These are phyloP conservation scores for Colletotrichum lini DNA, from an alignment of 2,329 filamentous ascomycete species.

Conservation along the genomic window DNA sequence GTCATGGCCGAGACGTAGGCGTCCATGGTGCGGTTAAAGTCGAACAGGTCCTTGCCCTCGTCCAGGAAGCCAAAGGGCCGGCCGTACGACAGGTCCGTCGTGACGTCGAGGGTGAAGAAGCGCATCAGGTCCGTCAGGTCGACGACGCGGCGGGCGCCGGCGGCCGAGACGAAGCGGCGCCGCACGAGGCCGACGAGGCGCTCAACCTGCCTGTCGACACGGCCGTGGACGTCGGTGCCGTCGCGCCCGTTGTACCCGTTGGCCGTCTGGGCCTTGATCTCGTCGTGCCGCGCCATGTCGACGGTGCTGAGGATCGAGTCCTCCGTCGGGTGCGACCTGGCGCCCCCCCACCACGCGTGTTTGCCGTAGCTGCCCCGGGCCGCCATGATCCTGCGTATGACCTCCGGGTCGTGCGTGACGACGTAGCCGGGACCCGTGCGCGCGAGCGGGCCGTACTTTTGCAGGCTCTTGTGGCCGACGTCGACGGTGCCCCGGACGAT, in stretches of 20 bases:
- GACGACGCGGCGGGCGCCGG: not conserved
- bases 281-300: conserved; percentile 43
- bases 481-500: conserved; percentile 44
- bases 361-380: conserved; percentile 47
- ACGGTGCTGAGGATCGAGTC: conserved; percentile 45
- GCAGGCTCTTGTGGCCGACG: conserved; percentile 43
- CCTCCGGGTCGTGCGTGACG: conserved; percentile 50
- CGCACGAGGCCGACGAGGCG: no score
- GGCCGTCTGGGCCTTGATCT: conserved; percentile 33
- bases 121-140: conserved; percentile 1
- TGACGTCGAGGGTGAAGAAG: conserved; percentile 44
- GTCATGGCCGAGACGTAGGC: not conserved
- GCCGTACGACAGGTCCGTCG: conserved; percentile 46
- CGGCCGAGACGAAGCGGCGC: no score
- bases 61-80: conserved; percentile 47
- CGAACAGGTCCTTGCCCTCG: conserved; percentile 45
- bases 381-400: conserved; percentile 49
- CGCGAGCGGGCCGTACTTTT: conserved; percentile 40
- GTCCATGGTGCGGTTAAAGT: conserved; percentile 39
- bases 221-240: not conserved
- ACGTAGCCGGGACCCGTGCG: conserved; percentile 52
- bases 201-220: no score
- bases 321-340: conserved; percentile 46
- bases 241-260: conserved; percentile 28
- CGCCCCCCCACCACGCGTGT: conserved; percentile 45